Conservation (phyloP, 176 grass and related monocot species). For the Oropetium thomaeum region DNA sequence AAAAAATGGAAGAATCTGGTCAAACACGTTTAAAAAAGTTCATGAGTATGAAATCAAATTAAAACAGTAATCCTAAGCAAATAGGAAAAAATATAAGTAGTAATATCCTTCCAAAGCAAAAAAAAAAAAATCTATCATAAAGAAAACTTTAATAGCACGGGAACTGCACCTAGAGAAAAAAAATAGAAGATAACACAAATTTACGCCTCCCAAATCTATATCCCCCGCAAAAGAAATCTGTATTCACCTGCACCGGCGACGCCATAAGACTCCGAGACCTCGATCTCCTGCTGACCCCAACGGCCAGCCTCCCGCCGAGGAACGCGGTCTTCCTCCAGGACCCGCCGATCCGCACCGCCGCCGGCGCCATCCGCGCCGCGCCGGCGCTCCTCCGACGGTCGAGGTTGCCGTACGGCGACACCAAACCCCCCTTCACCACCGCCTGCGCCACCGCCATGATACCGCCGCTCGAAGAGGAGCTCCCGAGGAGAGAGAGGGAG, state of each 20-base stretch:
- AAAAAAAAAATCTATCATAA: not conserved
- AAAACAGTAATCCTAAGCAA: not conserved
- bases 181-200: not conserved
- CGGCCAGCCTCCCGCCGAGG: conserved; percentile 46
- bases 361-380: conserved; percentile 31
- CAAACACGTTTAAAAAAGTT: not conserved
- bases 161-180: not conserved
- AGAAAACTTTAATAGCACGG: not conserved
- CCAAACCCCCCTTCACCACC: conserved; percentile 40
- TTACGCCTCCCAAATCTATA: not conserved
- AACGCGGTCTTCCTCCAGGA: conserved; percentile 38
- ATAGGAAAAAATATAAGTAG: not conserved
- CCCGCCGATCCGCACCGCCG: conserved; percentile 37
- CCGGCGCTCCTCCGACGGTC: conserved; percentile 37
- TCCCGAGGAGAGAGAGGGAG: not conserved
- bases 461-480: not conserved
- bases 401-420: not conserved
- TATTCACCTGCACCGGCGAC: conserved; percentile 53
- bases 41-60: not conserved
- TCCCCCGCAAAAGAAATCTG: not conserved
- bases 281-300: conserved; percentile 39
- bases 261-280: conserved; percentile 33
- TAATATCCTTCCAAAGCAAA: not conserved
- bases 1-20: not conserved
- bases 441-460: conserved; percentile 52